Evolutionary conservation across 768 basidiomycete genomes (phyloP).

Genomic region (Tulasnella sp.): DNA sequence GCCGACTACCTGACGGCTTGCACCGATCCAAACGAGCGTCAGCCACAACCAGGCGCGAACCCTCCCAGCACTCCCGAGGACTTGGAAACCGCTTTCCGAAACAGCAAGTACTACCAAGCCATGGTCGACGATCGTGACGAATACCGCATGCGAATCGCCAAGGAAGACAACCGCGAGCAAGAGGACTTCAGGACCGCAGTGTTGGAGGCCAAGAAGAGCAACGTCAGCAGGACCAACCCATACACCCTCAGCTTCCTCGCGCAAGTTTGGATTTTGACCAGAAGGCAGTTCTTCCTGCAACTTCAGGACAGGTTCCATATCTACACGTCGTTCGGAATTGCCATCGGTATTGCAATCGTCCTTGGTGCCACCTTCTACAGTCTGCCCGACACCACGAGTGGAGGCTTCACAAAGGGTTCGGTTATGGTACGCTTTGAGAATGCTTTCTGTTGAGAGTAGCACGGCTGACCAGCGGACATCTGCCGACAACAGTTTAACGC

Average conservation of each 20-base stretch:
- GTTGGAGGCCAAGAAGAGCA: constrained; percentile 72
- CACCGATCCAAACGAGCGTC: constrained; percentile 82
- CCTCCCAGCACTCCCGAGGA: constrained; percentile 67
- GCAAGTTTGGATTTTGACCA: constrained; percentile 71
- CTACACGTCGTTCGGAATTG: constrained; percentile 65
- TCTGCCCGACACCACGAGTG: constrained; percentile 69
- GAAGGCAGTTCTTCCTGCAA: constrained; percentile 72
- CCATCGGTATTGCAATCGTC: constrained; percentile 62
- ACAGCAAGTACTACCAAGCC: constrained; percentile 52
- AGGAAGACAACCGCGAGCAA: constrained; percentile 55
- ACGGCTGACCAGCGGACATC: background rate
- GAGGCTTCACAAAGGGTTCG: constrained; percentile 86
- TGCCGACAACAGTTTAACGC: constrained; percentile 47
- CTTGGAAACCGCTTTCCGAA: constrained; percentile 65
- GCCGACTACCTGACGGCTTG: constrained; percentile 55
- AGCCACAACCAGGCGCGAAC: constrained; percentile 66
- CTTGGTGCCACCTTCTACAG: constrained; percentile 77
- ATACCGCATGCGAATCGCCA: constrained; percentile 66
- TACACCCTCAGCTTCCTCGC: constrained; percentile 79
- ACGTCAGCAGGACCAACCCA: constrained; percentile 75
- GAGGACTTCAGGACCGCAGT: constrained; percentile 79
- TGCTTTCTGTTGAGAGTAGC: background rate
- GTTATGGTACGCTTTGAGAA: constrained; percentile 62
- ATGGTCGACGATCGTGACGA: constrained; percentile 57
- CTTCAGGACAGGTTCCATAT: constrained; percentile 75